Evolutionary conservation across 345 rosid genomes (phyloP).

Genomic region (Eutrema yunnanense): DNA sequence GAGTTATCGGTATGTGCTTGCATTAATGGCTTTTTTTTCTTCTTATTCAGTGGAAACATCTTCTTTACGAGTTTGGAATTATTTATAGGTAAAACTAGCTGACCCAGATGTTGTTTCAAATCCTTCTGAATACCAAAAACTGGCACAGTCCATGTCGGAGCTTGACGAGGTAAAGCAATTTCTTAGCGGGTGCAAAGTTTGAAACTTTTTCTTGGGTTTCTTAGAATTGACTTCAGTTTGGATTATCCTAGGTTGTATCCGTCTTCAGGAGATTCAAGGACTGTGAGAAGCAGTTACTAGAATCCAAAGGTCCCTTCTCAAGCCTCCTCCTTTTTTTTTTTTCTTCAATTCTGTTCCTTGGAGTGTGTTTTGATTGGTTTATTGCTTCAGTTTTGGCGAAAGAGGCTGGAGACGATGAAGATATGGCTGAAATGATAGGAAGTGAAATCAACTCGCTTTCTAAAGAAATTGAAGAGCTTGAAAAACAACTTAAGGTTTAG

Average conservation of each 20-base stretch:
- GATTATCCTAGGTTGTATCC: slow-evolving; percentile 56
- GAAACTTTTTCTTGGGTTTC: neutral
- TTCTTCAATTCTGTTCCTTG: neutral
- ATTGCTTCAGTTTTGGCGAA: slow-evolving; percentile 54
- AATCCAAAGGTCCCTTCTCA: slow-evolving; percentile 53
- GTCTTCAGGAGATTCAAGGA: slow-evolving; percentile 66
- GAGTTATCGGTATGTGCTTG: slow-evolving; percentile 63
- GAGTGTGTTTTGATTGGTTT: neutral
- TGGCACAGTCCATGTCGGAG: slow-evolving; percentile 82
- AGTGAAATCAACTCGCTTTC: slow-evolving; percentile 66
- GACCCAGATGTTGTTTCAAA: slow-evolving; percentile 87
- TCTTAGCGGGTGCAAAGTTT: neutral
- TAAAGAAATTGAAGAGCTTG: slow-evolving; percentile 57
- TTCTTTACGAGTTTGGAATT: neutral
- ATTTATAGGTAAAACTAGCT: slow-evolving; percentile 69
- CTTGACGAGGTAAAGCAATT: slow-evolving; percentile 61
- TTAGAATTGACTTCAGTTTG: neutral
- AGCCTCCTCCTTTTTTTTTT: neutral
- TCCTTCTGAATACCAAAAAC: slow-evolving; percentile 73
- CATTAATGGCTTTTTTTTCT: neutral
- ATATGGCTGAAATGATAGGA: slow-evolving; percentile 93
- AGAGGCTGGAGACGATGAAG: slow-evolving; percentile 72
- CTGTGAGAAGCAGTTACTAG: slow-evolving; percentile 76
- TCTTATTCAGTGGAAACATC: neutral
- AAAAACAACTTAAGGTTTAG: slow-evolving; percentile 78